phyloP scores from a whole-genome alignment of 2,329 filamentous ascomycete species.

The Epichloe sylvatica region DNA sequence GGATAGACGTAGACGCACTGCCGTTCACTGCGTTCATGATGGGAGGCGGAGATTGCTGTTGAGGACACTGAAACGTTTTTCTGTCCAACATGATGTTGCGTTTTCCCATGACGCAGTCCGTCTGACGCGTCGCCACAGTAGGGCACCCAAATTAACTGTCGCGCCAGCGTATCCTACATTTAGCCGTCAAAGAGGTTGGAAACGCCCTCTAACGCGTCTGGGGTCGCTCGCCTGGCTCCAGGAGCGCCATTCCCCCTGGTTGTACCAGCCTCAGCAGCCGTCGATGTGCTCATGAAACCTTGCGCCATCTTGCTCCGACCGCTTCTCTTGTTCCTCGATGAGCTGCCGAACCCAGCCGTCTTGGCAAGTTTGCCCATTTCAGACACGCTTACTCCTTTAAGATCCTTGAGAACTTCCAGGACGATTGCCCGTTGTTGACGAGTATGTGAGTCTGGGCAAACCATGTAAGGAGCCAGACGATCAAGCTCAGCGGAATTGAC shows the following conservation, averaged over 20 bases:
- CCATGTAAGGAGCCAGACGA: constrained; percentile 45
- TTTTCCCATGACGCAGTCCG: no score
- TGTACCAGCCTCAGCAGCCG: constrained; percentile 17
- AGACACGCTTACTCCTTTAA: constrained; percentile 82
- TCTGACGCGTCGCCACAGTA: no score
- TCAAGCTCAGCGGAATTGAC: constrained; percentile 57
- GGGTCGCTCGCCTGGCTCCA: constrained; percentile 24
- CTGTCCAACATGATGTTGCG: no score
- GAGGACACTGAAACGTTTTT: no score
- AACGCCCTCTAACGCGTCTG: constrained; percentile 40
- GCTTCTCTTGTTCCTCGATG: constrained; percentile 14
- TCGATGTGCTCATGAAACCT: constrained; percentile 46
- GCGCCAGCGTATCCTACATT: not conserved
- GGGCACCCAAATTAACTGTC: not conserved
- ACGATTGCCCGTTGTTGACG: constrained; percentile 70
- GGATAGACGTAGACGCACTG: no score
- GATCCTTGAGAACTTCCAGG: constrained; percentile 68
- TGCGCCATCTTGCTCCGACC: constrained; percentile 42
- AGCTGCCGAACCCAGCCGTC: constrained; percentile 25
- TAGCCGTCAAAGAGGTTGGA: constrained; percentile 35
- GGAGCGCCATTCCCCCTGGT: constrained; percentile 15
- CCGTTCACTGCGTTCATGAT: no score
- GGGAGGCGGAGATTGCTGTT: no score
- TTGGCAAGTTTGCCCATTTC: constrained; percentile 77
- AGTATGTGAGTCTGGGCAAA: constrained; percentile 44